Base-by-base conservation (phyloP, 2,329 filamentous ascomycete species). In the Colletotrichum zoysiae region DNA sequence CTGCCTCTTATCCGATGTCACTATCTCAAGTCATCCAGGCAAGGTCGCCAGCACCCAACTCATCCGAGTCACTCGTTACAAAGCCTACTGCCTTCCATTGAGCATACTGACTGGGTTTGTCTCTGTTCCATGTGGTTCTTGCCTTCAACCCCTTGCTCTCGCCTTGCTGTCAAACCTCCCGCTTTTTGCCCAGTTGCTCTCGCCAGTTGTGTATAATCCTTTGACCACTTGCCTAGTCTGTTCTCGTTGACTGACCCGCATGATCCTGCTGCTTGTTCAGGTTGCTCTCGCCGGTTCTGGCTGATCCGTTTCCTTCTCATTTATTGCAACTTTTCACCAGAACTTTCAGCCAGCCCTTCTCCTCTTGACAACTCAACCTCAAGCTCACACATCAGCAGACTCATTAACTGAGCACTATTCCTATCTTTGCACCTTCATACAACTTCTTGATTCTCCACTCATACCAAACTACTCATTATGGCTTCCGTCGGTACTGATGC, bases 401-500 rank as follows among this genome's bases (percentile, higher is more conserved):
- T 33, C 61, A 35, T 26, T 23, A 4, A 26, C 14, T 26, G 38
- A 9, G 9, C 50, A n/a, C 12, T 35, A 18, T 12, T 38, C 26
- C 5, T 7, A 20, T 4, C 3, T 5, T 64, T 46, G 5, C 38
- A 23, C 3, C 23, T 18, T 35, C 46, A 46, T 55, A 42, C 30
- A 35, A 3, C 44, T 40, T 11, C 16, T 33, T 18, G 14, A 55
- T 12, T 3, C 50, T 35, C 26, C 46, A 44, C 38, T 26, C 38
- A 12, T 5, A n/a, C 50, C 16, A 46, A 35, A 6, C 38, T 20
- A 5, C 4, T 60, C 63, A 79, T 70, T 18, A 71, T 74, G 63
- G 50, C 71, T 60, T 62, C 65, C 35, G 61, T 66, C 30, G 64
- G 64, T 38, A 76, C 71, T 30, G 85, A 88, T 38, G 82, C 87